Percentiles rank a stretch among this genome's conserved stretches.
Conservation (phyloP, 345 rosid genomes). For the Ceriops zippeliana region DNA sequence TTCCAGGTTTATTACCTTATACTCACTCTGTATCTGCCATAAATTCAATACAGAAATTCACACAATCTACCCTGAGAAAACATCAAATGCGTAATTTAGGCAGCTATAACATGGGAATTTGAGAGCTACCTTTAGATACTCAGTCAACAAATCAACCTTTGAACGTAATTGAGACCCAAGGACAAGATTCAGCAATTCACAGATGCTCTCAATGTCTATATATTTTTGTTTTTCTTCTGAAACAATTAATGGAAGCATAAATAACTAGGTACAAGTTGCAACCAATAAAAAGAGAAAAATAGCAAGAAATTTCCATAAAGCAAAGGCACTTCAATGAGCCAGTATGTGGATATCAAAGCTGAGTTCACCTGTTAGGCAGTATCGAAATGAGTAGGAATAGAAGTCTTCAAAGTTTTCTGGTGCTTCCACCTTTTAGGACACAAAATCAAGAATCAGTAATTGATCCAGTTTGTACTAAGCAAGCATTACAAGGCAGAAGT, state of each 20-base stretch:
- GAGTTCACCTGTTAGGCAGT: conserved; percentile 79
- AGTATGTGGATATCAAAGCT: not conserved
- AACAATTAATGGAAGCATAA: conserved; percentile 14
- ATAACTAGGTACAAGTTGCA: too few species aligned
- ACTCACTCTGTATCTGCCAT: conserved; percentile 77
- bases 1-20: conserved; percentile 90
- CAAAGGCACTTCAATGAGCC: not conserved
- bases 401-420: conserved; percentile 72
- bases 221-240: conserved; percentile 91
- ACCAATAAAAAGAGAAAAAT: too few species aligned
- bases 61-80: not conserved
- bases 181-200: conserved; percentile 76
- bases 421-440: conserved; percentile 56
- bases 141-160: conserved; percentile 69
- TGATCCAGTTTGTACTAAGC: conserved; percentile 11
- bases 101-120: not conserved
- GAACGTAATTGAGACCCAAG: conserved; percentile 68
- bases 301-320: too few species aligned
- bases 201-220: conserved; percentile 83
- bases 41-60: conserved; percentile 11
- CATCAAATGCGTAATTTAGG: not conserved
- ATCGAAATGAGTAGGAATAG: conserved; percentile 78
- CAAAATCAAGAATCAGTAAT: conserved; percentile 4
- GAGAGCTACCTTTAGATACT: conserved; percentile 61
- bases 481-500: not conserved